These are phyloP conservation scores for Colletotrichum horii DNA, from an alignment of 2,329 filamentous ascomycete genomes.

Conservation along the genomic window DNA sequence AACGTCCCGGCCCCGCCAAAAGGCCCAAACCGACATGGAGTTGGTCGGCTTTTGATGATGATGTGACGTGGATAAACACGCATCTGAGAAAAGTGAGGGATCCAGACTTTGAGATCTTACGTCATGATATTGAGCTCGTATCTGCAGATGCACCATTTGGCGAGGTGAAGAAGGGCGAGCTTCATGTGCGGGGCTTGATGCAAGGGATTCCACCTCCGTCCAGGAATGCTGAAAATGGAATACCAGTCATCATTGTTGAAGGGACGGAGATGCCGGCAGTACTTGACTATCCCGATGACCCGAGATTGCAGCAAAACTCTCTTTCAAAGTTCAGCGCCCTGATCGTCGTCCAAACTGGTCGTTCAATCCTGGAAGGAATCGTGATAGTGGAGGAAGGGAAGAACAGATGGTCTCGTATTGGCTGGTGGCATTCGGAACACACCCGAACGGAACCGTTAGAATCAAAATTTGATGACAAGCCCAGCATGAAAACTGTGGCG, in stretches of 20 bases:
- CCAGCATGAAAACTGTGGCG: neutral
- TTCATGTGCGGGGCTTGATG: neutral
- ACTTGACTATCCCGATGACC: neutral
- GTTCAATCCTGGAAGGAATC: neutral
- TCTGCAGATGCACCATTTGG: neutral
- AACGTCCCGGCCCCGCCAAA: neutral
- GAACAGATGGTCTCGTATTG: neutral
- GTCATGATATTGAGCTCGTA: neutral
- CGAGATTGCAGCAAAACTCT: neutral
- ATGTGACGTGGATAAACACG: neutral
- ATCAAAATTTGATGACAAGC: neutral
- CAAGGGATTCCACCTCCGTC: neutral
- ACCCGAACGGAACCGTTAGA: neutral
- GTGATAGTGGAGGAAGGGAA: neutral
- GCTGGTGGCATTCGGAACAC: neutral
- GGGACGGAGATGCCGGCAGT: neutral
- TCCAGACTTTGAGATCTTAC: neutral
- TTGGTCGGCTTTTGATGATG: neutral
- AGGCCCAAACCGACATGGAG: neutral
- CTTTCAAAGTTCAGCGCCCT: neutral
- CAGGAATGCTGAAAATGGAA: neutral
- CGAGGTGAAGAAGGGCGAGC: neutral
- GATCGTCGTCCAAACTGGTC: neutral
- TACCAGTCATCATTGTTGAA: neutral
- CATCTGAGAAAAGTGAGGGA: neutral